These are phyloP conservation scores for Pinus taeda DNA, from an alignment of 75 land plant species.

Conservation along the genomic window DNA sequence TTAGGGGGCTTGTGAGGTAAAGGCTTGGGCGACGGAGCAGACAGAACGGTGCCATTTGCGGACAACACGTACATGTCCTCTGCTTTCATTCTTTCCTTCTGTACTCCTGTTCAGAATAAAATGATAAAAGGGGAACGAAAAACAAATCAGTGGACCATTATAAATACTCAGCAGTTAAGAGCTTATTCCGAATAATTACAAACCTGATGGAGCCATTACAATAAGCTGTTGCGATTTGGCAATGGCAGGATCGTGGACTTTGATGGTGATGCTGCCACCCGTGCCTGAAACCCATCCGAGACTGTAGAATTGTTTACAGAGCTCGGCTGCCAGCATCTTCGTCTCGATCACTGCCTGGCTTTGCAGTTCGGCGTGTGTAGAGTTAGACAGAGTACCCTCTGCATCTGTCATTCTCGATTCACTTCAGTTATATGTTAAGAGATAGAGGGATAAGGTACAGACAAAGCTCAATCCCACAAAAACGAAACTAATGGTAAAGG, in stretches of 20 bases:
- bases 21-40: conserved; percentile 67
- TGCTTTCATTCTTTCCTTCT: conserved; percentile 93
- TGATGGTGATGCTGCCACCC: conserved; percentile 97
- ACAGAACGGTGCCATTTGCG: conserved; percentile 60
- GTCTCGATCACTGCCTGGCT: conserved; percentile 61
- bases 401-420: too few species aligned
- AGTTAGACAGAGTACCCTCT: too few species aligned
- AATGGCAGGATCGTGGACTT: conserved; percentile 74
- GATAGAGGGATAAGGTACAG: too few species aligned
- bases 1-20: conserved; percentile 92
- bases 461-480: too few species aligned
- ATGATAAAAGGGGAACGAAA: neutral
- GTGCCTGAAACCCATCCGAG: conserved; percentile 99
- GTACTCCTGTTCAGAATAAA: conserved; percentile 64
- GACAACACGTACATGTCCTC: conserved; percentile 95
- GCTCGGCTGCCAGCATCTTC: conserved; percentile 72
- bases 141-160: neutral
- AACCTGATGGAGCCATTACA: conserved; percentile 99
- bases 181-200: neutral
- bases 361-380: neutral
- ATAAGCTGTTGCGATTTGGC: conserved; percentile 76
- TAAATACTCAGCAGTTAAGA: too few species aligned
- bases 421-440: too few species aligned
- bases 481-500: too few species aligned
- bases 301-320: conserved; percentile 93